Percentiles rank a stretch among this genome's conserved stretches.
phyloP scores from a whole-genome alignment of 2,329 filamentous ascomycete genomes.

The Verticillium zaregamsianum region DNA sequence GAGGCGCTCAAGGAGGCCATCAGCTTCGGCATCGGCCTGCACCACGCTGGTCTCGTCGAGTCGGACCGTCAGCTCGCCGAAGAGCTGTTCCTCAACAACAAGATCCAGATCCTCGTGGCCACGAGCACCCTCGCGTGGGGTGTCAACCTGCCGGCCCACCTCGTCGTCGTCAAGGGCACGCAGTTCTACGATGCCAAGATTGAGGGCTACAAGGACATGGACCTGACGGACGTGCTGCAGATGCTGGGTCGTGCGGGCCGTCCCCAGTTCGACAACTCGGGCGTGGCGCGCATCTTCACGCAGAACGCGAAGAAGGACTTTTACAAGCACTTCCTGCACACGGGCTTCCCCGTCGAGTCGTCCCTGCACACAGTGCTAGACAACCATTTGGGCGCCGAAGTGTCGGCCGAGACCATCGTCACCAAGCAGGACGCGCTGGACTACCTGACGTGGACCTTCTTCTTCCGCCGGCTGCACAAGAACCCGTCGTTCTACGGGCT shows the following conservation, averaged over 20 bases:
- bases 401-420: slow-evolving; percentile 85
- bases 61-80: slow-evolving; percentile 88
- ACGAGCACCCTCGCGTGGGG: slow-evolving; percentile 98
- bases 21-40: slow-evolving; percentile 93
- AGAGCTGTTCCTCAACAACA: slow-evolving; percentile 94
- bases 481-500: slow-evolving; percentile 98
- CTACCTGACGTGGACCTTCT: slow-evolving; percentile 99
- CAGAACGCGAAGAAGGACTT: slow-evolving; percentile 98
- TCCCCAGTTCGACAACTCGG: slow-evolving; percentile 93
- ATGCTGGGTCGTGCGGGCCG: slow-evolving; percentile 96
- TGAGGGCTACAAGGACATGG: slow-evolving; percentile 98
- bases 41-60: slow-evolving; percentile 95
- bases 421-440: slow-evolving; percentile 97
- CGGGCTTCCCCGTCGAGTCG: slow-evolving; percentile 95
- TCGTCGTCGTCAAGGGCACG: slow-evolving; percentile 96
- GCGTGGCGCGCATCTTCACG: slow-evolving; percentile 95
- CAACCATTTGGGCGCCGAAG: slow-evolving; percentile 93
- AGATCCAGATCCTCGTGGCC: slow-evolving; percentile 93
- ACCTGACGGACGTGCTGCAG: slow-evolving; percentile 93
- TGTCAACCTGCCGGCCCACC: slow-evolving; percentile 92
- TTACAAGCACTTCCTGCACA: slow-evolving; percentile 98
- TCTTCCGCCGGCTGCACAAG: slow-evolving; percentile 95
- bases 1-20: slow-evolving; percentile 90
- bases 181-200: slow-evolving; percentile 98
- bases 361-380: slow-evolving; percentile 94